These are phyloP conservation scores for Emmonsia crescens DNA, from an alignment of 2,329 filamentous ascomycete genomes.

Conservation along the genomic window DNA sequence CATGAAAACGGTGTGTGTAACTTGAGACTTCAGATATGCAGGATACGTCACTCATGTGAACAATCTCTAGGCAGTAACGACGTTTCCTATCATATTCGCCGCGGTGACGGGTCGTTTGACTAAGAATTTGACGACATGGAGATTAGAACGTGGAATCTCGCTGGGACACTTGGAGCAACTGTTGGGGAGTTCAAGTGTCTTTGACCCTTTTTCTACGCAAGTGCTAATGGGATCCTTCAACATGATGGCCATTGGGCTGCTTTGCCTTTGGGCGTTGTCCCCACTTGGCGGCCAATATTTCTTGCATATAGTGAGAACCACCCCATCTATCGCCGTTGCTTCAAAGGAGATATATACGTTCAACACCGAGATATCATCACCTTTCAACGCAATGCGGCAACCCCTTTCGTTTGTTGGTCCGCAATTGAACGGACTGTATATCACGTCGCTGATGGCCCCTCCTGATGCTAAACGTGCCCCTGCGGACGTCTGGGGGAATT, in stretches of 20 bases:
- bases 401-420: background rate
- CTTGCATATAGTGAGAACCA: slow-evolving; percentile 7
- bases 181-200: slow-evolving; percentile 9
- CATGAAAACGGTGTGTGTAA: slow-evolving; percentile 7
- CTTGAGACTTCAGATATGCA: background rate
- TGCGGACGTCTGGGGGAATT: slow-evolving; percentile 8
- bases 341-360: background rate
- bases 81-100: slow-evolving; percentile 9
- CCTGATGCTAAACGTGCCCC: slow-evolving; percentile 2
- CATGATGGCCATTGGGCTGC: slow-evolving; percentile 5
- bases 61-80: slow-evolving; percentile 5
- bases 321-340: background rate
- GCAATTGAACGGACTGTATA: slow-evolving; percentile 5
- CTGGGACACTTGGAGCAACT: slow-evolving; percentile 9
- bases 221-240: slow-evolving; percentile 9
- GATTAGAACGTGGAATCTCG: slow-evolving; percentile 6
- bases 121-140: slow-evolving; percentile 1
- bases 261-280: slow-evolving; percentile 6
- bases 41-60: background rate
- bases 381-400: slow-evolving; percentile 3
- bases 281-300: background rate
- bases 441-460: slow-evolving; percentile 8
- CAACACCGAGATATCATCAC: slow-evolving; percentile 6
- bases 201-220: slow-evolving; percentile 8
- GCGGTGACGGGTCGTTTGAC: slow-evolving; percentile 9